Evolutionary conservation across 352 stramenopile genomes (phyloP).

Genomic region (Phytopythium mirpurense): DNA sequence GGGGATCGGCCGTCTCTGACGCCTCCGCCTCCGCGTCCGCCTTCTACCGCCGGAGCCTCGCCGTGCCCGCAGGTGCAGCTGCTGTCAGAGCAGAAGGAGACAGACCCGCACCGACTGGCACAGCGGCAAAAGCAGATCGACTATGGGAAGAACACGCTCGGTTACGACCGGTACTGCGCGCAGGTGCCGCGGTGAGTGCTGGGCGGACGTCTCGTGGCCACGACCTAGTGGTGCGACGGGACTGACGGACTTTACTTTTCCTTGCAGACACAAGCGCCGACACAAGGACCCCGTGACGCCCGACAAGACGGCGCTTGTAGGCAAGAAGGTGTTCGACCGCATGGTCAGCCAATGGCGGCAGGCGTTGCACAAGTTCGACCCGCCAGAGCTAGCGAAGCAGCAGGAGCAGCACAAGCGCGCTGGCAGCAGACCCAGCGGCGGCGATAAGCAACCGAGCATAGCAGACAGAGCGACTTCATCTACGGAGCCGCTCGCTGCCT

Average conservation of each 20-base stretch:
- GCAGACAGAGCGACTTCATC: not conserved
- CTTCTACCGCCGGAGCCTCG: not conserved
- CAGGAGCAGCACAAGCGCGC: not conserved
- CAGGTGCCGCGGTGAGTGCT: slow-evolving; percentile 48
- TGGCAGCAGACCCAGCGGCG: not conserved
- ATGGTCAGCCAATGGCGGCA: slow-evolving; percentile 77
- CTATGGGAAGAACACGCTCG: slow-evolving; percentile 90
- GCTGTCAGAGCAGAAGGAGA: slow-evolving; percentile 61
- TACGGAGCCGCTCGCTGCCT: not conserved
- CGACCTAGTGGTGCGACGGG: no score
- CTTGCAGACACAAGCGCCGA: slow-evolving; percentile 34
- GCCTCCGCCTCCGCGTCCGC: not conserved
- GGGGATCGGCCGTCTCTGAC: not conserved
- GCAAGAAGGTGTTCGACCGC: slow-evolving; percentile 82
- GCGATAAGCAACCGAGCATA: not conserved
- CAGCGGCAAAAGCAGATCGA: slow-evolving; percentile 93
- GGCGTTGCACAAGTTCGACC: slow-evolving; percentile 78
- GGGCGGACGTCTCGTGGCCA: no score
- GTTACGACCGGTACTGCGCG: slow-evolving; percentile 84
- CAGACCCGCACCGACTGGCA: slow-evolving; percentile 69
- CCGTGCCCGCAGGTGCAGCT: slow-evolving; percentile 23
- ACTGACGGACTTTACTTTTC: not conserved
- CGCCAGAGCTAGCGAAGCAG: slow-evolving; percentile 42
- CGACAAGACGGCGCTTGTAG: slow-evolving; percentile 66
- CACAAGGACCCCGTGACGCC: slow-evolving; percentile 69